Base-by-base conservation (phyloP, 2,329 filamentous ascomycete genomes). In the Verticillium longisporum region DNA sequence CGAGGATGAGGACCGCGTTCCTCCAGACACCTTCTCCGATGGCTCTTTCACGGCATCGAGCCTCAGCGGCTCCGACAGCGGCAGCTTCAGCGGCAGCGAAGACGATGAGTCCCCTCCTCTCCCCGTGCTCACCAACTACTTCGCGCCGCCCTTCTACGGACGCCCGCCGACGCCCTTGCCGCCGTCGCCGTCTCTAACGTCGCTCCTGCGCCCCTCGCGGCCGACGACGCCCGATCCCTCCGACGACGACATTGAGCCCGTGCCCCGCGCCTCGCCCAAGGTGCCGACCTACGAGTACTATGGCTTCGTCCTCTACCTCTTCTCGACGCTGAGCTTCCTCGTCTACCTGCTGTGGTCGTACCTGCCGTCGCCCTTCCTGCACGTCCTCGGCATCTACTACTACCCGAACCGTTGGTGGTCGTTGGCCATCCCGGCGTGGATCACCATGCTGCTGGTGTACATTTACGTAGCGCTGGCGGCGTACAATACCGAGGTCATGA, bases 271-370 rank as follows among this genome's bases (percentile, higher is more conserved):
- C 1, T 89, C 89, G 60, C 95, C 95, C 1, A 92, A 95, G 72
- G 93, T 99, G 2, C 95, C 95, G n/a, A 99, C 95, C 0, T 98
- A 99, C 78, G 95, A 99, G 73, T 99, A 98, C 84, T 98, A 98
- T 74, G 95, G 95, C 72, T 99, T 99, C 77, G 94, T 96, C 60
- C 84, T 99, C 58, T 98, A 99, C 78, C 83, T 99, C 45, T 91
- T 94, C 71, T 93, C 89, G 64, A 91, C 88, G 26, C 80, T 95
- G 58, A 87, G 87, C 1, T 98, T 98, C 72, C 79, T 89, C 71
- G 81, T 85, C 70, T 89, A 86, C 73, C 77, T 88, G 14, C 78
- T 88, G 11, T 97, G 93, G 95, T 90, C 90, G 14, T 98, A 95
- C 75, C 86, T 98, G 6, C 95, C 95, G 0, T 91, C 90, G 31